Evolutionary conservation across 306 rosid genomes (phyloP), one percentile per base, ranked within the genome.

Genomic region (Rosa chinensis): DNA sequence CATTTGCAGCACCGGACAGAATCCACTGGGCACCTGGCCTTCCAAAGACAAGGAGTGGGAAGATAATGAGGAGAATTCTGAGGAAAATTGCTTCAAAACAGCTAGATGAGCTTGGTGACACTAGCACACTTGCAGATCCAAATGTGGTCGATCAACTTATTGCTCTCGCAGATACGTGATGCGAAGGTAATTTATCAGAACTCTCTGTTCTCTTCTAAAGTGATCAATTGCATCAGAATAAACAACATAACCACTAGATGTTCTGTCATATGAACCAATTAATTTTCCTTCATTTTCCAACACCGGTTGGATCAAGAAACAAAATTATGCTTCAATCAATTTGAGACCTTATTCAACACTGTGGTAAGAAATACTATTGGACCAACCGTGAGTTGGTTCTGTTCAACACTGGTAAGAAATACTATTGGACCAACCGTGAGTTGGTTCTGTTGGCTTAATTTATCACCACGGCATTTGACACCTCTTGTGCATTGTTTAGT

Each of bases 1-100:
- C 98, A 17, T 96, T 96, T 86, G 98, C 99, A 39, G 96, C 99
- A 79, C 99, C 99, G 0, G 98, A 96, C 84, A 90, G 82, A 87
- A 93, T 96, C 80, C 99, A 96, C 78, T 96, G 99, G 99, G 99
- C 98, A 1, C 99, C 98, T 56, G 92, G 94, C 82, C 99, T 96
- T 74, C 99, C 99, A 9, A 96, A 96, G 88, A 95, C 99, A 13
- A 96, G 98, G 86, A 96, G 98, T 40, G 99, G 99, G 77, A 96
- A 96, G 89, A 96, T 96, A 83, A 96, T 96, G 98, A 89, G 99
- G 79, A 91, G 99, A 80, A 91, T 93, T 88, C 87, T 96, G 62
- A 84, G 99, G 50, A 96, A 96, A 88, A 93, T 96, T 80, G 99
- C 99, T 66, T 84, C 99, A 6, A 84, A 89, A 85, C 99, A 96